Evolutionary conservation across 2,329 filamentous ascomycete species (phyloP).

Genomic region (Xylaria multiplex): DNA sequence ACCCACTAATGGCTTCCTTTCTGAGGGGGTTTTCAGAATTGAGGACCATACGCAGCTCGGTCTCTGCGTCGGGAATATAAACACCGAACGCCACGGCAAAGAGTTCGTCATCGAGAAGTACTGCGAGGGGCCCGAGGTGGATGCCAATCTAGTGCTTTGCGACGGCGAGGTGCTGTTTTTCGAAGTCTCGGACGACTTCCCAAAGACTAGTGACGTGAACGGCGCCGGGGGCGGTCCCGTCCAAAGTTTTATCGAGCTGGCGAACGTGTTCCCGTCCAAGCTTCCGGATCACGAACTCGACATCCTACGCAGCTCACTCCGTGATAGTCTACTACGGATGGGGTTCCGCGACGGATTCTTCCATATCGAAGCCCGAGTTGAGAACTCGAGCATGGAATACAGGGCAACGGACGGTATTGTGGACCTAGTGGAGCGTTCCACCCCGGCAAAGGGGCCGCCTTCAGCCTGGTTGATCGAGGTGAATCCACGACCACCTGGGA

Average conservation of each 20-base stretch:
- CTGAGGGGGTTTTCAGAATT: conserved; percentile 1
- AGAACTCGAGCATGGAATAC: conserved; percentile 42
- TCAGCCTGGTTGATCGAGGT: conserved; percentile 46
- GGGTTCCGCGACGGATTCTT: conserved; percentile 47
- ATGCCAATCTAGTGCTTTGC: conserved; percentile 54
- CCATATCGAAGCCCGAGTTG: conserved; percentile 47
- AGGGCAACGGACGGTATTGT: conserved; percentile 4
- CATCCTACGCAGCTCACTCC: conserved; percentile 38
- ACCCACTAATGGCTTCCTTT: neutral
- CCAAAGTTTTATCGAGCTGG: conserved; percentile 2
- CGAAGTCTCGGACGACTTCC: conserved; percentile 54
- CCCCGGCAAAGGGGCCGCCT: neutral
- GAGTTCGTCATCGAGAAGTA: conserved; percentile 53
- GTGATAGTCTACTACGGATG: conserved; percentile 36
- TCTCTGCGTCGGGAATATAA: neutral
- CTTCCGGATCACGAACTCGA: neutral
- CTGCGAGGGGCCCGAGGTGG: conserved; percentile 54
- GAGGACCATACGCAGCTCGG: neutral
- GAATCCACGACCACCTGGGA: conserved; percentile 47
- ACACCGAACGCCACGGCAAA: conserved; percentile 6
- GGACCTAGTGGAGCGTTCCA: neutral
- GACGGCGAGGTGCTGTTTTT: conserved; percentile 54
- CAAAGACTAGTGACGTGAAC: conserved; percentile 45
- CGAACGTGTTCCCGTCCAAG: conserved; percentile 1
- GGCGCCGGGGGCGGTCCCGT: conserved; percentile 26